Base-by-base conservation (phyloP, 306 rosid species). In the Vicia sativa region DNA sequence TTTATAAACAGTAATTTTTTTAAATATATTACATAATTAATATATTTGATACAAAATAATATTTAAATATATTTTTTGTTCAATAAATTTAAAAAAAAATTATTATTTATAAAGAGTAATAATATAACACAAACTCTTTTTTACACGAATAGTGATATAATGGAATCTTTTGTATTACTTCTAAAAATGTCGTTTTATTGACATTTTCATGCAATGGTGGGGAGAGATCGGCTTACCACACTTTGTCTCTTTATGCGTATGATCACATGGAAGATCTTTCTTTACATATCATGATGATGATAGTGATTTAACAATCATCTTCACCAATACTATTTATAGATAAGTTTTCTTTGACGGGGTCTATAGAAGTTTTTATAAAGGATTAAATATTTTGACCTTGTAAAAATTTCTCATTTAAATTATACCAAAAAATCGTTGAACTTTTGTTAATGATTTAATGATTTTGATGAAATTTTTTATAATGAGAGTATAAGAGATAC, bases 141-240 rank as follows among this genome's bases (percentile, higher is more conserved):
- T 39, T 62, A 39, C 31, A 61, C 39, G 34, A 23, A 19, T 61
- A 38, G 21, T 18, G 67, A 19, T 18, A 41, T 2, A 19, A 35
- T 60, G 9, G 11, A 10, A 15, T 35, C 28, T 7, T 62, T 63
- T 13, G 23, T 7, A 23, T 63, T 63, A n/a, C 9, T 43, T 3
- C n/a, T 6, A 12, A 63, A 42, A 4, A 7, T 63, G 25, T 25
- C 54, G 54, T 63, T 42, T 23, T 42, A 8, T 42, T 21, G 38
- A 62, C 13, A 61, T 38, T 38, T 62, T 29, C 21, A 3, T 57
- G 63, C 41, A 57, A 29, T 53, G 59, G 59, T 53, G 35, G 59
- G 15, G 59, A 54, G 42, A 14, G 21, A 14, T 9, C 3, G 7
- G 41, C 2, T 57, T 57, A 31, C 63, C 42, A 31, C 8, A 15